Base-by-base conservation (phyloP, 2,329 filamentous ascomycete genomes). In the Aspergillus sp. region DNA sequence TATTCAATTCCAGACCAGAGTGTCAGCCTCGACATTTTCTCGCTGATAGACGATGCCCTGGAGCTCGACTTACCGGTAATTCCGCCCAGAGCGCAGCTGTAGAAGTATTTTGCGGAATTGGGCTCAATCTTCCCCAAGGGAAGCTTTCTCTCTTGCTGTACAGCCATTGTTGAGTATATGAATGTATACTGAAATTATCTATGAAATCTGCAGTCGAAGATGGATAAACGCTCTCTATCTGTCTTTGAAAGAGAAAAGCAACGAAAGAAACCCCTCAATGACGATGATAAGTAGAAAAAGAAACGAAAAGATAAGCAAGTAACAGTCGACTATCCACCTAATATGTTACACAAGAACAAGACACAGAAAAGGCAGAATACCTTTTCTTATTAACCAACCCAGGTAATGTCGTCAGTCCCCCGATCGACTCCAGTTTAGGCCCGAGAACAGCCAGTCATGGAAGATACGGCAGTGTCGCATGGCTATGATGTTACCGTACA, bases 81-180 rank as follows among this genome's bases (percentile, higher is more conserved):
- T 37, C 90, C 90, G 44, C 90, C 89, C 48, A 93, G 70, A 1
- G 85, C 89, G 66, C 88, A 94, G 30, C 88, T 86, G 27, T 82
- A 85, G 69, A 93, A 95, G 72, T 88, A 95, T 52, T 84, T 84
- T 42, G 75, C 70, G 13, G 86, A 86, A 70, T 87, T 93, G 38
- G 91, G 76, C 72, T 93, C 85, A 53, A 94, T 89, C 56, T 81
- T 68, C 49, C 66, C 66, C 54, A 68, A 58, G 26, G 66, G 65
- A 53, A 64, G 59, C 43, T 54, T 62, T 37, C 54, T 58, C 37
- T 67, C 63, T 44, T 60, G 51, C 27, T 59, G 51, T 27, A 37
- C 42, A 6, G 63, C 53, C 64, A 66, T 67, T 37, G 26, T 46
- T 36, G 19, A 19, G 19, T 19, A 19, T 19, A 19, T 19, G 19